These are phyloP conservation scores for Colletotrichum navitas DNA, from an alignment of 2,329 filamentous ascomycete species.

Conservation along the genomic window DNA sequence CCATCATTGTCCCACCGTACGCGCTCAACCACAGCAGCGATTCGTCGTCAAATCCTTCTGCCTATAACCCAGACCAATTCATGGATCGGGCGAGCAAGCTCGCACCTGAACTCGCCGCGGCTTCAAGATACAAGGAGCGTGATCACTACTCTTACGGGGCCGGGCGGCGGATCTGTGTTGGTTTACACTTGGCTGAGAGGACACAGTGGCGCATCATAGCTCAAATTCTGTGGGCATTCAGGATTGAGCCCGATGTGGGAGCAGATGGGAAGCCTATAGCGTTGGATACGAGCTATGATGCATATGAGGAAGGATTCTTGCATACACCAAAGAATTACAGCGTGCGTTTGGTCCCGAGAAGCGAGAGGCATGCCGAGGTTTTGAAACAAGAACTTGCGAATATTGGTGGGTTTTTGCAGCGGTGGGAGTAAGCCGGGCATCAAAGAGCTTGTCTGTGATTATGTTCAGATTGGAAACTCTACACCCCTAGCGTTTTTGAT, in stretches of 20 bases:
- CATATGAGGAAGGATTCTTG: slow-evolving; percentile 16
- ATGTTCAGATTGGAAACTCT: neutral
- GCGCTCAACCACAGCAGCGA: slow-evolving; percentile 51
- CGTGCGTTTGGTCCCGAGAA: slow-evolving; percentile 21
- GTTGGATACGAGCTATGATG: slow-evolving; percentile 21
- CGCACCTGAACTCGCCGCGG: slow-evolving; percentile 47
- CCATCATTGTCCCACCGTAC: slow-evolving; percentile 53
- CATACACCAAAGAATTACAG: slow-evolving; percentile 15
- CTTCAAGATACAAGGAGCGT: slow-evolving; percentile 44
- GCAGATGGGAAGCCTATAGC: neutral
- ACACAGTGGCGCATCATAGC: slow-evolving; percentile 55
- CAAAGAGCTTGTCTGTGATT: neutral
- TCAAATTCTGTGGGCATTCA: slow-evolving; percentile 62
- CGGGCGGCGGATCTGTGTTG: slow-evolving; percentile 62
- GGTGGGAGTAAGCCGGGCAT: slow-evolving; percentile 12
- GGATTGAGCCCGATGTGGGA: slow-evolving; percentile 29
- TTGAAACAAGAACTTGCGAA: neutral
- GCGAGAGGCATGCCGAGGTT: slow-evolving; percentile 15
- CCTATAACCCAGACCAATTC: slow-evolving; percentile 49
- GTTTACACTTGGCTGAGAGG: slow-evolving; percentile 63
- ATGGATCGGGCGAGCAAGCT: slow-evolving; percentile 46
- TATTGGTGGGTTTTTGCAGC: neutral
- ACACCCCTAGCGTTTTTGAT: neutral
- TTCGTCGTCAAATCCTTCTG: slow-evolving; percentile 46
- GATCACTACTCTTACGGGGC: slow-evolving; percentile 62